These are phyloP conservation scores for Vararia minispora DNA, from an alignment of 768 basidiomycete genomes.

Conservation along the genomic window DNA sequence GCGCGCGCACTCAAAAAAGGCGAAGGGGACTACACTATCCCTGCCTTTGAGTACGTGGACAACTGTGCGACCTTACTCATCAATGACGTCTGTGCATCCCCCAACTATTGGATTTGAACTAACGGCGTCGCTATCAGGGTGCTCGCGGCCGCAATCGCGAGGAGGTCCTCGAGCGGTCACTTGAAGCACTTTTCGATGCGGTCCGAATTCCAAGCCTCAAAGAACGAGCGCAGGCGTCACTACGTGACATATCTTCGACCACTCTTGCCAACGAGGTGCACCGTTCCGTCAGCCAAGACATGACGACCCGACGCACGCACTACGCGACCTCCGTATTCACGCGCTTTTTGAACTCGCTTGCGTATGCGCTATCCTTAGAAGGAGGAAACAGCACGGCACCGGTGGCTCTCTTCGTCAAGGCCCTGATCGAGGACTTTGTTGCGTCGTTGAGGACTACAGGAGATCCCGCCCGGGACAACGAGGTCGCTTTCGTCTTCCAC, in stretches of 20 bases:
- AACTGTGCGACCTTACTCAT: slow-evolving; percentile 59
- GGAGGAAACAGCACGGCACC: slow-evolving; percentile 37
- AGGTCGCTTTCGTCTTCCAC: slow-evolving; percentile 61
- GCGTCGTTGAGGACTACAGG: slow-evolving; percentile 36
- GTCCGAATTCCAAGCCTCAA: slow-evolving; percentile 58
- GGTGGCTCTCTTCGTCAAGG: slow-evolving; percentile 49
- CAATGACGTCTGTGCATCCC: slow-evolving; percentile 53
- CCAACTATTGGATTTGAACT: no score
- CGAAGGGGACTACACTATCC: slow-evolving; percentile 35
- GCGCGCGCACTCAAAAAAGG: slow-evolving; percentile 45
- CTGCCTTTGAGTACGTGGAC: slow-evolving; percentile 64
- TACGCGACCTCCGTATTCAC: slow-evolving; percentile 48
- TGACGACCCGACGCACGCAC: slow-evolving; percentile 37
- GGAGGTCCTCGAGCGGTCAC: slow-evolving; percentile 51
- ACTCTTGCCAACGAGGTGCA: slow-evolving; percentile 70
- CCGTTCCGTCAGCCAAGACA: slow-evolving; percentile 42
- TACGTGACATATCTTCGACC: slow-evolving; percentile 56
- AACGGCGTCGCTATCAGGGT: slow-evolving; percentile 33
- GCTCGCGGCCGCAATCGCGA: slow-evolving; percentile 64
- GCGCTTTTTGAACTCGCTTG: slow-evolving; percentile 73
- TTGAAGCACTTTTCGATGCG: slow-evolving; percentile 75
- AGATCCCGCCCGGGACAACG: slow-evolving; percentile 42
- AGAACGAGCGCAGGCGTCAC: slow-evolving; percentile 56
- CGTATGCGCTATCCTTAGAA: slow-evolving; percentile 65
- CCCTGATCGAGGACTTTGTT: slow-evolving; percentile 59